These are phyloP conservation scores for Sanghuangporus sanghuang DNA, from an alignment of 1,284 basidiomycete species.

Conservation along the genomic window DNA sequence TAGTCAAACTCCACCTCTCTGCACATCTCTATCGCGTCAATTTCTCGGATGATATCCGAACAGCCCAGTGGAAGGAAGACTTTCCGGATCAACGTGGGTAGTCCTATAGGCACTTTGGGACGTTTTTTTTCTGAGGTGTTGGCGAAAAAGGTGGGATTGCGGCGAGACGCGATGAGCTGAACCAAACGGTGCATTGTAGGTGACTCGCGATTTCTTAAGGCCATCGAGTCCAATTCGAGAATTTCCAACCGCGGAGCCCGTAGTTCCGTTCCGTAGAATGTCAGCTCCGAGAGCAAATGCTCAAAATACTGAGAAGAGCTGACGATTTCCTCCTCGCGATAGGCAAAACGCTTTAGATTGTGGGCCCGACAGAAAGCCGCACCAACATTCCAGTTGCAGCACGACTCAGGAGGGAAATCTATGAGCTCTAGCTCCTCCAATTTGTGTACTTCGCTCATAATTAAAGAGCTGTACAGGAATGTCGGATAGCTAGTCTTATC, in stretches of 20 bases:
- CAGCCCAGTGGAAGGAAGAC: not conserved
- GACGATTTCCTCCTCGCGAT: not conserved
- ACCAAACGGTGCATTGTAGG: not conserved
- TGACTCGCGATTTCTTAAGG: not conserved
- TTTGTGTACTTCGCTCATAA: not conserved
- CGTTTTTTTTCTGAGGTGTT: not conserved
- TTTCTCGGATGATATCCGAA: not conserved
- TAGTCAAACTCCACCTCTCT: not conserved
- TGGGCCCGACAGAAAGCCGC: not conserved
- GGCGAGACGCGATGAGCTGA: not conserved
- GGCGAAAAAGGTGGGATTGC: not conserved
- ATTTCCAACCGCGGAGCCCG: not conserved
- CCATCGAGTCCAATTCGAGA: not conserved
- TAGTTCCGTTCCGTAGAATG: not conserved
- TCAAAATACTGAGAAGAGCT: not conserved
- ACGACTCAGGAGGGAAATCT: not conserved
- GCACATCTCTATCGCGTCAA: not conserved
- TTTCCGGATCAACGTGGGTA: not conserved
- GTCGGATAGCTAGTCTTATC: not conserved
- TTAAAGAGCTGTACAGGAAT: not conserved
- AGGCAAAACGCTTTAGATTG: not conserved
- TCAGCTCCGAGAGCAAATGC: not conserved
- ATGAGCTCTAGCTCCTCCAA: constrained; percentile 2
- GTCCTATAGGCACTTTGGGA: not conserved
- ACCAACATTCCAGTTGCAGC: not conserved